phyloP scores from a whole-genome alignment of 1,139 yeast genomes.

The Magnusiomyces sp. region DNA sequence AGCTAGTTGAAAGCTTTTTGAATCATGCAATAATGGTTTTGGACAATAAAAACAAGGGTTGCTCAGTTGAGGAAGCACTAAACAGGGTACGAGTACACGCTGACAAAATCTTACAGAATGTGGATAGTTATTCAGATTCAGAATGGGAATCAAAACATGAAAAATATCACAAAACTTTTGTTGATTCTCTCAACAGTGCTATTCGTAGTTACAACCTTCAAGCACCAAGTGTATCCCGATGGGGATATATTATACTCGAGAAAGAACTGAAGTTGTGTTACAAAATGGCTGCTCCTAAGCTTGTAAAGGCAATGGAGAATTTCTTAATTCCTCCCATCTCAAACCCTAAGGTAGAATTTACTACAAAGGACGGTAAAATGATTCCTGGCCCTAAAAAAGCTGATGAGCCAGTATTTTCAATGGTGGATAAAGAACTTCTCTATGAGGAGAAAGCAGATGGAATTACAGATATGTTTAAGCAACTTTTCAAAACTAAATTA shows the following conservation, averaged over 20 bases:
- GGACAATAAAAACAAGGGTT: neutral
- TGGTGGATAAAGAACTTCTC: neutral
- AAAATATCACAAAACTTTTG: constrained; percentile 38
- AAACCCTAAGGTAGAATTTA: neutral
- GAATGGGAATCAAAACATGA: constrained; percentile 38
- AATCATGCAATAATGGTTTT: constrained; percentile 4
- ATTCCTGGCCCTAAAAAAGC: neutral
- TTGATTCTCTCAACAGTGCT: constrained; percentile 46
- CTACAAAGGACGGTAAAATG: neutral
- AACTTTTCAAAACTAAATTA: neutral
- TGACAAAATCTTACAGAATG: neutral
- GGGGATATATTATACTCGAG: constrained; percentile 47
- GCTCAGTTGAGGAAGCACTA: neutral
- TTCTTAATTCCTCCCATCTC: neutral
- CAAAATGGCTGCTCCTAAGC: neutral
- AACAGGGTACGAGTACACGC: neutral
- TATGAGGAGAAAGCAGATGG: constrained; percentile 6
- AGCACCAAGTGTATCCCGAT: constrained; percentile 70
- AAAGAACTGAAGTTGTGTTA: constrained; percentile 37
- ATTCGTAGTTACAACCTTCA: constrained; percentile 71
- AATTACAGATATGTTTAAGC: neutral
- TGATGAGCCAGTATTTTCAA: neutral
- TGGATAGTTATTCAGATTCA: neutral
- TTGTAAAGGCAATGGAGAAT: neutral
- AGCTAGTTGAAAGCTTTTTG: constrained; percentile 16